Base-by-base conservation (phyloP, 495 filamentous ascomycete species). In the Xylaria bambusicola region DNA sequence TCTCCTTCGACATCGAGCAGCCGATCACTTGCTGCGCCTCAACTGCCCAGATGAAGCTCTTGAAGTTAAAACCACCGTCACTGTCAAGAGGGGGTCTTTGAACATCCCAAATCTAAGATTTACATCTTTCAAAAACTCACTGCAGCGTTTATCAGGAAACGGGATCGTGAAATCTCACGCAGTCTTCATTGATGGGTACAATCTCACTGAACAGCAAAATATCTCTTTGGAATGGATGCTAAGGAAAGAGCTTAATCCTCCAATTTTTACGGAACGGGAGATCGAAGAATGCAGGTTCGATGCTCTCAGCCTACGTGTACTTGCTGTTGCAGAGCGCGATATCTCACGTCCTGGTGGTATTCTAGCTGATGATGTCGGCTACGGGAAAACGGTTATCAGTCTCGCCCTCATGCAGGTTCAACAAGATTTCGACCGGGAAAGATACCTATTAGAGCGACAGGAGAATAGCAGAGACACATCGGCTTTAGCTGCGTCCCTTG, bases 361-460 rank as follows among this genome's bases (percentile, higher is more conserved):
- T 23, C 76, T 91, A 1, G 89, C 89, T 3, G 88, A 93, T 60
- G 79, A 90, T 51, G 86, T 92, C 41, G 89, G 88, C 9, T 94
- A 89, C 66, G 91, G 91, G 1, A 96, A 96, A 65, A 96, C 91
- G 0, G 83, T 88, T 3, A 79, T 85, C n/a, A 83, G 80, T 1
- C 77, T 95, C 8, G 88, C 80, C 0, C 70, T 94, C 18, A 83
- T 90, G 20, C 82, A 87, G 42, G 51, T 62, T 9, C 79, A 82
- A 52, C 59, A 71, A 20, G 21, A 67, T 0, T 62, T 66, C 12
- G 75, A 82, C 50, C 45, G 54, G 5, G 21, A 33, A 1, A 12
- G 45, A 12, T 63, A 60, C 4, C 33, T 47, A 1, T 6, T 48
- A 1, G 23, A 8, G n/a, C 52, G 52, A 1, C 6, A 52, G 1